Percentiles rank a stretch among this genome's conserved stretches.
Conservation (phyloP, 1,284 basidiomycete genomes). For the Tilletia indica region DNA sequence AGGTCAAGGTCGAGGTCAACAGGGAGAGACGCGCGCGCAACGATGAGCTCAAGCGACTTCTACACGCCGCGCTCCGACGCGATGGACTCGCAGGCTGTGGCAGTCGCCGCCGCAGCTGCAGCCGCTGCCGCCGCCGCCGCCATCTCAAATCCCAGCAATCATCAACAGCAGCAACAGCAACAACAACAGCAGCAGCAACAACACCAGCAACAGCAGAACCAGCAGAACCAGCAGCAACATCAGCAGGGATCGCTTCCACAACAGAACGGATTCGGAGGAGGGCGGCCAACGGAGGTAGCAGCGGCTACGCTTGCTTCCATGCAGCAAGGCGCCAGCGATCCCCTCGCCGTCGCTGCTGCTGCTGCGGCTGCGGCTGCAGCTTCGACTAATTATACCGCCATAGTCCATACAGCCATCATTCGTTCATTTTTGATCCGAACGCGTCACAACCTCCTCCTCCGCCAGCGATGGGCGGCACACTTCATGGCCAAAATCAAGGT, state of each 20-base stretch:
- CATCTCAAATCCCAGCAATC: neutral
- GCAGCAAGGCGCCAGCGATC: neutral
- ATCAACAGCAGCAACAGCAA: neutral
- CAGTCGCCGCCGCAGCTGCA: neutral
- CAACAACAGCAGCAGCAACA: neutral
- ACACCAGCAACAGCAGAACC: slow-evolving; percentile 2
- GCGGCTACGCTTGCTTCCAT: slow-evolving; percentile 13
- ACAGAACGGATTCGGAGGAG: no score
- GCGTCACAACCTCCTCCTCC: neutral
- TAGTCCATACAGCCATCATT: neutral
- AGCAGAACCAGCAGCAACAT: neutral
- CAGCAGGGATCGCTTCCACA: neutral
- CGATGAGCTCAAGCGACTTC: neutral
- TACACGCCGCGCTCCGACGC: no score
- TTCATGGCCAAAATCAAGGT: no score
- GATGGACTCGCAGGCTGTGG: neutral
- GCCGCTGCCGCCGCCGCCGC: slow-evolving; percentile 3
- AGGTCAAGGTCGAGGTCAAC: no score
- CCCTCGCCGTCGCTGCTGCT: neutral
- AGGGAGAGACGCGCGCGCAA: neutral
- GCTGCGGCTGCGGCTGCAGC: neutral
- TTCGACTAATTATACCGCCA: neutral
- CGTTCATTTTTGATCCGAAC: neutral
- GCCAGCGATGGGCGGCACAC: neutral
- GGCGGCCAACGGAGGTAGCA: neutral